Evolutionary conservation across 208 protist genomes (phyloP), one percentile per base, ranked within the genome.

Genomic region (Plasmodiophora brassicae): DNA sequence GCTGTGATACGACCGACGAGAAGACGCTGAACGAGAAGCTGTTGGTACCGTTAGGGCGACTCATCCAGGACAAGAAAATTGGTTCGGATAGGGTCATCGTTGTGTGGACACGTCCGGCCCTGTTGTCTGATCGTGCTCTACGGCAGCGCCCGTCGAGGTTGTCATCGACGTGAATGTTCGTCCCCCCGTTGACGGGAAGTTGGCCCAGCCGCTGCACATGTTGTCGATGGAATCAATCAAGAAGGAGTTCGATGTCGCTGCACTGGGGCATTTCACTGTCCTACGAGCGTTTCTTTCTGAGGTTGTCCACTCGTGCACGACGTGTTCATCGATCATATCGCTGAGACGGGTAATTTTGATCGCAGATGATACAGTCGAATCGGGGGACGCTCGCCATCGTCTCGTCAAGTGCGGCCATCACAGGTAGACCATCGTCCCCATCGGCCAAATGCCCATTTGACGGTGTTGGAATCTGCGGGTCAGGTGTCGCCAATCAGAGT

Each of bases 151-250:
- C 5, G 65, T 78, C 14, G 65, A 78, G 65, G 5, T 32, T 5
- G 5, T 78, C 65, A 78, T 78, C 5, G 65, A 78, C 41, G 65
- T 78, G 10, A 78, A 78, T 78, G 65, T 78, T 78, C 65, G 65
- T 14, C 65, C 65, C 20, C 65, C 65, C 32, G 32, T n/a, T 38
- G 65, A 78, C n/a, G 65, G 32, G 10, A 5, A 78, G 41, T 5
- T 78, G 5, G 5, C 65, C 5, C 65, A n/a, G n/a, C 65, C 65
- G 14, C 5, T 78, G 20, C 5, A 78, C 41, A 36, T 38, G n/a
- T 8, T 78, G 41, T 38, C 65, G n/a, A 78, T 32, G 32, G 65
- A 78, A 8, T 5, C 65, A 5, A 78, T 78, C 41, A 5, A 32
- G n/a, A 5, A 32, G 14, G 65, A 78, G n/a, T 78, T 78, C n/a